Evolutionary conservation across 2,329 filamentous ascomycete species (phyloP).

Genomic region (Fusarium fracticaudum): DNA sequence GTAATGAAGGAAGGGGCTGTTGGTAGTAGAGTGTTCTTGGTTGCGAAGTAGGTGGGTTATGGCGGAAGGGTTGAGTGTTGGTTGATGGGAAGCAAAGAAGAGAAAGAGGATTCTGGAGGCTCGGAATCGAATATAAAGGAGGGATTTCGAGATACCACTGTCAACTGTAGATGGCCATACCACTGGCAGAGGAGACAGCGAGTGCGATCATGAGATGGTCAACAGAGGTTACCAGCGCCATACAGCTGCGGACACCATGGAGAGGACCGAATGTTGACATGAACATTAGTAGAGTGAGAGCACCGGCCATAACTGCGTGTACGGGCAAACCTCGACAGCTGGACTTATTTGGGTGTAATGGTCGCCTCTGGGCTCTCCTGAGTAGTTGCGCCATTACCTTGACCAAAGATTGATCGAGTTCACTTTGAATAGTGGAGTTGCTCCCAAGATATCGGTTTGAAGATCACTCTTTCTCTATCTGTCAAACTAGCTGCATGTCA

Average conservation of each 20-base stretch:
- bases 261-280: neutral
- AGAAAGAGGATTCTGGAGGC: neutral
- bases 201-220: accelerated
- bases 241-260: too few relatives aligned
- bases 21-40: too few relatives aligned
- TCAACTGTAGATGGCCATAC: accelerated
- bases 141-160: neutral
- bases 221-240: accelerated
- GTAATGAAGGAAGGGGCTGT: too few relatives aligned
- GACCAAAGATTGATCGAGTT: accelerated
- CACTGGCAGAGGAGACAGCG: neutral
- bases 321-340: neutral
- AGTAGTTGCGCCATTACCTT: neutral
- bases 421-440: neutral
- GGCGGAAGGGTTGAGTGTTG: neutral
- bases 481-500: too few relatives aligned
- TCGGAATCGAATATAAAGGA: neutral
- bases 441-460: neutral
- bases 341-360: neutral
- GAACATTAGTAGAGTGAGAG: neutral
- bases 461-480: accelerated
- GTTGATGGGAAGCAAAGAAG: neutral
- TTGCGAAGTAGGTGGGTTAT: too few relatives aligned
- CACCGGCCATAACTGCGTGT: neutral
- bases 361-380: accelerated